A percentile compares a stretch with the other conserved stretches of the same genome.
phyloP scores from a whole-genome alignment of 2,329 filamentous ascomycete genomes.

The Botrytis deweyae region DNA sequence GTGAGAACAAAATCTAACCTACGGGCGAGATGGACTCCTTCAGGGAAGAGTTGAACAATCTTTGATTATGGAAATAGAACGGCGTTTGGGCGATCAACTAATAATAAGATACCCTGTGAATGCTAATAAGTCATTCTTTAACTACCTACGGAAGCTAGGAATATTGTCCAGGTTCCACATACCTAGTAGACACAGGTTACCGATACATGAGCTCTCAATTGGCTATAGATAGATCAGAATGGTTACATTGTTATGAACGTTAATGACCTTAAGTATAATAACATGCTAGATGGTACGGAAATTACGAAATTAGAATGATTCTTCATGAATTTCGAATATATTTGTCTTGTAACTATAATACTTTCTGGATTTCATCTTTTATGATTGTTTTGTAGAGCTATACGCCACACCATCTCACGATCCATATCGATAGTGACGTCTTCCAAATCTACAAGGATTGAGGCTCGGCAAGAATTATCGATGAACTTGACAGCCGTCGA shows the following conservation, averaged over 20 bases:
- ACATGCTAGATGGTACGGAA: background rate
- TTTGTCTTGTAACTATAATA: background rate
- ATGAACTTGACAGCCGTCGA: background rate
- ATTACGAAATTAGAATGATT: background rate
- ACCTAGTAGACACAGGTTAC: background rate
- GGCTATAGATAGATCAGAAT: background rate
- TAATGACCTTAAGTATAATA: background rate
- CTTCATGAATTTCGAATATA: too few species aligned
- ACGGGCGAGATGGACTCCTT: constrained; percentile 35
- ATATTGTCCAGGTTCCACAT: background rate
- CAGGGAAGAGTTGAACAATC: background rate
- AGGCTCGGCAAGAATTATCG: constrained; percentile 11
- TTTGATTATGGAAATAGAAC: background rate
- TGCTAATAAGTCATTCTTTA: background rate
- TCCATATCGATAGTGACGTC: constrained; percentile 3
- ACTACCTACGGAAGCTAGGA: background rate
- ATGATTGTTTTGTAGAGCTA: background rate
- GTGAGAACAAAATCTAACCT: constrained; percentile 35
- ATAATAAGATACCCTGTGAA: constrained; percentile 15
- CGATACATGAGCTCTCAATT: background rate
- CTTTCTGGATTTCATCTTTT: background rate
- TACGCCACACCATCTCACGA: background rate
- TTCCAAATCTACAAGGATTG: constrained; percentile 12
- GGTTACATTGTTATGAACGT: background rate
- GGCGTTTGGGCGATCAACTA: constrained; percentile 2